These are phyloP conservation scores for Pisolithus microcarpus DNA, from an alignment of 768 basidiomycete species.

Conservation along the genomic window DNA sequence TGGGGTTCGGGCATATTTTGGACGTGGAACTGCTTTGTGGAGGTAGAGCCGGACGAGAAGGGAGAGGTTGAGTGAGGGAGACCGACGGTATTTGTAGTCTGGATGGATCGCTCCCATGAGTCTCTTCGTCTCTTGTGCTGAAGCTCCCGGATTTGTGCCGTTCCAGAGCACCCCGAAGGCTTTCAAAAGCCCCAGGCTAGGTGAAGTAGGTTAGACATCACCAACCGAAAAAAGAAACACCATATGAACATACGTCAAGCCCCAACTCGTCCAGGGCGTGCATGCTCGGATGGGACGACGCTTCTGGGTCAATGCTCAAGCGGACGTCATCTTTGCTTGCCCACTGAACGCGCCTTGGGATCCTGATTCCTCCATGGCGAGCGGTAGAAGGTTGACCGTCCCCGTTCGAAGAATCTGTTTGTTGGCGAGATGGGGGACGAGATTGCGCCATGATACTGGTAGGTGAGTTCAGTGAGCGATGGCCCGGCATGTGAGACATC, in stretches of 20 bases:
- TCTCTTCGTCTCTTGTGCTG: background rate
- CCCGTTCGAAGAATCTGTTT: constrained; percentile 10
- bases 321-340: constrained; percentile 24
- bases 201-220: background rate
- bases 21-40: background rate
- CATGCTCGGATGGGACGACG: constrained; percentile 11
- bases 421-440: background rate
- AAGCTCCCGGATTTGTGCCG: constrained; percentile 33
- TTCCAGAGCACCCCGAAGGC: constrained; percentile 45
- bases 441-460: constrained; percentile 15
- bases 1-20: background rate
- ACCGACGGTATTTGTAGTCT: constrained; percentile 4
- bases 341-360: constrained; percentile 51
- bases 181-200: constrained; percentile 44
- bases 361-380: constrained; percentile 30
- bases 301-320: background rate
- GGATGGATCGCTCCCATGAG: constrained; percentile 4
- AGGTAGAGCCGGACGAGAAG: background rate
- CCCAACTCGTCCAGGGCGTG: constrained; percentile 50
- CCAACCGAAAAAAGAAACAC: background rate
- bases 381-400: constrained; percentile 8
- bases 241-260: constrained; percentile 37
- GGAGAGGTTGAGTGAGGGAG: constrained; percentile 7
- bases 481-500: background rate
- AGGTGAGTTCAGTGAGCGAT: constrained; percentile 6